These are phyloP conservation scores for Magnusiomyces ingens DNA, from an alignment of 1,139 yeast species.

Conservation along the genomic window DNA sequence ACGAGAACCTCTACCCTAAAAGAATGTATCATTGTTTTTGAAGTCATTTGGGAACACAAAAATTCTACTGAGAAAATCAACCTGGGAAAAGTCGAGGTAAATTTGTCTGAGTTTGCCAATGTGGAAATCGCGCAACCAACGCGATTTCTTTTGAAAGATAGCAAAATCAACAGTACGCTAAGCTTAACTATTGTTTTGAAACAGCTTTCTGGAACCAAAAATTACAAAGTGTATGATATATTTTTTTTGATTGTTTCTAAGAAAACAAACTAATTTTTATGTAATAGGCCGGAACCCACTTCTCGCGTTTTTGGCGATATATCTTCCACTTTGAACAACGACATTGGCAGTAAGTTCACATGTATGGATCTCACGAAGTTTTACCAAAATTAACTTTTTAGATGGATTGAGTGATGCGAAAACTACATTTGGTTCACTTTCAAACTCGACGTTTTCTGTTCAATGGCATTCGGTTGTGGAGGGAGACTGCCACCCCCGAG, in stretches of 20 bases:
- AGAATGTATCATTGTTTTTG: constrained; percentile 29
- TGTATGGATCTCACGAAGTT: too few species aligned
- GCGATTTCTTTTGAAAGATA: constrained; percentile 63
- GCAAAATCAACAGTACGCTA: constrained; percentile 75
- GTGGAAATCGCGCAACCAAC: constrained; percentile 45
- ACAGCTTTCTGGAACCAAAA: constrained; percentile 40
- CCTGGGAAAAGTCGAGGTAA: constrained; percentile 61
- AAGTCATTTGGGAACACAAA: constrained; percentile 34
- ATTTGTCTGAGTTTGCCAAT: constrained; percentile 65
- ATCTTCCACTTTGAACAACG: not conserved
- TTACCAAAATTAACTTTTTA: too few species aligned
- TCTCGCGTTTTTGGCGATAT: constrained; percentile 16
- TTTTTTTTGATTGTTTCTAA: constrained; percentile 17
- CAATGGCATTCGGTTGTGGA: constrained; percentile 11
- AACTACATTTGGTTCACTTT: not conserved
- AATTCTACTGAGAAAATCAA: constrained; percentile 33
- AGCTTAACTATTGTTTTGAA: constrained; percentile 44
- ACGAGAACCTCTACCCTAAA: constrained; percentile 19
- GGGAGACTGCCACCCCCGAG: constrained; percentile 50
- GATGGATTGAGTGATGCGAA: not conserved
- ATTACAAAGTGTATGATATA: constrained; percentile 25
- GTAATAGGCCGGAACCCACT: constrained; percentile 8
- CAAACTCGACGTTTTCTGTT: constrained; percentile 1
- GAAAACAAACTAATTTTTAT: constrained; percentile 11
- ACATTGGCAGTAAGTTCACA: not conserved